A percentile compares a stretch with the other conserved stretches of the same genome.
phyloP scores from a whole-genome alignment of 345 rosid species.

The Ceriops decandra region DNA sequence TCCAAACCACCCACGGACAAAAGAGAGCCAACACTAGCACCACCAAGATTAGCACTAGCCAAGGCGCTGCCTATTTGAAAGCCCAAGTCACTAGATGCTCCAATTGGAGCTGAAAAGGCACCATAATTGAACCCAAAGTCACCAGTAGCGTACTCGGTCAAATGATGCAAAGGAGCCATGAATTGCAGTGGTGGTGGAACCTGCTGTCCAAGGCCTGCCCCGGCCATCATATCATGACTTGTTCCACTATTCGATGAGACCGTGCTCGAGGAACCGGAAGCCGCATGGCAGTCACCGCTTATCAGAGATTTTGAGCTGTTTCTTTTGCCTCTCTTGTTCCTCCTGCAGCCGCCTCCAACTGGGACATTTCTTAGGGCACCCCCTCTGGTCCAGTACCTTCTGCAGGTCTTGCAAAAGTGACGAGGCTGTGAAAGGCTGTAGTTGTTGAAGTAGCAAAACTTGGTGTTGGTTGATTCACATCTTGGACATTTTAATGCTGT shows the following conservation, averaged over 20 bases:
- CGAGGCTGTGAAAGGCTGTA: slow-evolving; percentile 96
- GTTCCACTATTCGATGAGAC: slow-evolving; percentile 35
- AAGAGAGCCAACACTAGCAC: slow-evolving; percentile 31
- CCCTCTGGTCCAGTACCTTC: slow-evolving; percentile 97
- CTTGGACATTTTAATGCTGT: slow-evolving; percentile 79
- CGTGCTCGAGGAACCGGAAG: slow-evolving; percentile 38
- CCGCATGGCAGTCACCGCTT: slow-evolving; percentile 36
- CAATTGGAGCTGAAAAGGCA: slow-evolving; percentile 29
- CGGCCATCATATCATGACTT: slow-evolving; percentile 27
- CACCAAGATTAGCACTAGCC: slow-evolving; percentile 23
- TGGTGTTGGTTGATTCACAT: slow-evolving; percentile 91
- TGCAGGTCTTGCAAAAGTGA: slow-evolving; percentile 94
- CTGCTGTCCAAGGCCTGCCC: slow-evolving; percentile 38
- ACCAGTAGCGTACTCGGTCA: slow-evolving; percentile 27
- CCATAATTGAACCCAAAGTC: slow-evolving; percentile 49
- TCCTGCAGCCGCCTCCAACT: slow-evolving; percentile 87
- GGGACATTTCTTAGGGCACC: slow-evolving; percentile 90
- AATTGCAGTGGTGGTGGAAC: slow-evolving; percentile 37
- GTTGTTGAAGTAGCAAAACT: slow-evolving; percentile 97
- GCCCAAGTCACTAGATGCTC: slow-evolving; percentile 37
- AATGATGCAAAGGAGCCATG: slow-evolving; percentile 57
- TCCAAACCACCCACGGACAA: slow-evolving; percentile 39
- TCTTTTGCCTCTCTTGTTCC: slow-evolving; percentile 80
- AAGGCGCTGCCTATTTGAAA: slow-evolving; percentile 39
- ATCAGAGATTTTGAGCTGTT: slow-evolving; percentile 43